Evolutionary conservation across 768 basidiomycete species (phyloP).

Genomic region (Candolleomyces aberdarensis): DNA sequence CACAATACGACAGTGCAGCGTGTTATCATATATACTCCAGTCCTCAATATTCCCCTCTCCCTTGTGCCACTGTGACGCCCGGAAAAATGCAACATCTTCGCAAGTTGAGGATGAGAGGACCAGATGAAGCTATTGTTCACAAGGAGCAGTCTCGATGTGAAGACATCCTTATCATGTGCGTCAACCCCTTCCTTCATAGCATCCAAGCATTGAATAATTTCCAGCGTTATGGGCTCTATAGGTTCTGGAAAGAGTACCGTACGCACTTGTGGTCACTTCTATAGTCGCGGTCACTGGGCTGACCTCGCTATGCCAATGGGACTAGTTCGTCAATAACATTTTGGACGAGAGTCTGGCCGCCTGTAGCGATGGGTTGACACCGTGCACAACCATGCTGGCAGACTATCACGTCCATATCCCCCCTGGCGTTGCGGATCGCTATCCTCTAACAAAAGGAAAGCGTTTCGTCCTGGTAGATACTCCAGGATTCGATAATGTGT

Average conservation of each 20-base stretch:
- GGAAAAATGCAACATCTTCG: no score
- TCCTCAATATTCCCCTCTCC: no score
- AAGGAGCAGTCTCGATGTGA: not conserved
- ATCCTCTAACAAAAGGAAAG: not conserved
- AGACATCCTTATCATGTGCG: not conserved
- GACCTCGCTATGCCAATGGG: no score
- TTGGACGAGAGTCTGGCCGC: no score
- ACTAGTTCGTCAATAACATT: constrained; percentile 1
- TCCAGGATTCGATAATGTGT: not conserved
- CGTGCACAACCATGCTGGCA: not conserved
- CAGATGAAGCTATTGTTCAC: no score
- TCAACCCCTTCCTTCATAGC: not conserved
- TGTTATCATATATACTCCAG: no score
- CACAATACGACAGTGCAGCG: no score
- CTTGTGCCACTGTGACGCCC: no score
- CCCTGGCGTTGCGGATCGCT: not conserved
- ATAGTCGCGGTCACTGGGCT: not conserved
- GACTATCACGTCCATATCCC: not conserved
- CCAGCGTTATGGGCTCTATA: not conserved
- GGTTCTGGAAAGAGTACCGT: not conserved
- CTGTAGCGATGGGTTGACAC: not conserved
- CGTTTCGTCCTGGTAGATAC: not conserved
- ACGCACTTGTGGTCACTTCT: no score
- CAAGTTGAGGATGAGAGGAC: no score
- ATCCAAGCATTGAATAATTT: not conserved